phyloP scores from a whole-genome alignment of 2,329 filamentous ascomycete genomes.

The Nemania sp. region DNA sequence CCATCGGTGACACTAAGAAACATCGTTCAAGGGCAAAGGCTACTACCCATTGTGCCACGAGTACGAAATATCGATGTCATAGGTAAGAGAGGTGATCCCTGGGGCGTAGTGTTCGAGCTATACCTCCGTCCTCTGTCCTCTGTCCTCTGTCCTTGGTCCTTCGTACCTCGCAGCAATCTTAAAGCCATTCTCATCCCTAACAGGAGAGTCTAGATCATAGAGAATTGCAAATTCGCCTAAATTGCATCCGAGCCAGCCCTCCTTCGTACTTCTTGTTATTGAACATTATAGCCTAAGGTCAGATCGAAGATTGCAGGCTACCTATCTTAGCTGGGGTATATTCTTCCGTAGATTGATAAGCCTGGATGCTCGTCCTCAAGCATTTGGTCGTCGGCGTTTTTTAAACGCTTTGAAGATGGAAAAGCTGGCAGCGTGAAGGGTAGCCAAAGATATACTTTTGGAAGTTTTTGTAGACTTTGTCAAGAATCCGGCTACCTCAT shows the following conservation, averaged over 20 bases:
- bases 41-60: background rate
- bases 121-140: no score
- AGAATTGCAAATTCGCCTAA: conserved; percentile 16
- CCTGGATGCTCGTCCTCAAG: background rate
- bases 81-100: background rate
- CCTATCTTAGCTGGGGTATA: background rate
- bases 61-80: background rate
- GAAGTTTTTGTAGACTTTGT: no score
- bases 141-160: background rate
- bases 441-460: no score
- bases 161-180: background rate
- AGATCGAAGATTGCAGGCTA: background rate
- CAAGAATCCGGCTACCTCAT: no score
- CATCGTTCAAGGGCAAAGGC: background rate
- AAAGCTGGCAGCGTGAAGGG: no score
- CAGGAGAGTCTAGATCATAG: background rate
- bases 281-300: conserved; percentile 10
- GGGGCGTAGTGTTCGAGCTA: background rate
- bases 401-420: background rate
- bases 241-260: background rate
- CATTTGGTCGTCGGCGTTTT: background rate
- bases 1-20: background rate
- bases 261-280: conserved; percentile 8
- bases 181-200: background rate
- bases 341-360: background rate